Evolutionary conservation across 1,139 yeast species (phyloP).

Genomic region (Trichomonascaceae sp.): DNA sequence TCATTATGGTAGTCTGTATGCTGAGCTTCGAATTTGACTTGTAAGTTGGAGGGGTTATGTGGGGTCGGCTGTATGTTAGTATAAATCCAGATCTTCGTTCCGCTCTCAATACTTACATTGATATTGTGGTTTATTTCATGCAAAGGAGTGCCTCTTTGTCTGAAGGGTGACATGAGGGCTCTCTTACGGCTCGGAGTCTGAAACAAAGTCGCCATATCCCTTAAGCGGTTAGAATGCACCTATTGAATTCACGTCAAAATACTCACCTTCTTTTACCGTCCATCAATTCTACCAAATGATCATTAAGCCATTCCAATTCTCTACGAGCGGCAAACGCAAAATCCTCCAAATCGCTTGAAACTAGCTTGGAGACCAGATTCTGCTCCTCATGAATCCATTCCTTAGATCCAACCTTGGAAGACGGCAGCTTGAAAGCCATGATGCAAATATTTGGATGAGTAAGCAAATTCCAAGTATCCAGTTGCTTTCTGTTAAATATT

Average conservation of each 20-base stretch:
- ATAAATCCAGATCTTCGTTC: not conserved
- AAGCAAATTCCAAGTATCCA: not conserved
- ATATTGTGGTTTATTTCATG: conserved; percentile 4
- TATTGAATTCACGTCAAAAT: not conserved
- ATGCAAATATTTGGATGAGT: not conserved
- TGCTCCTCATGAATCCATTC: conserved; percentile 43
- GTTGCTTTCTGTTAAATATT: not conserved
- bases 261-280: conserved; percentile 16
- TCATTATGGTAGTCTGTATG: not conserved
- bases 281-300: conserved; percentile 29
- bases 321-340: conserved; percentile 36
- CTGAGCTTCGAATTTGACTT: conserved; percentile 1
- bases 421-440: conserved; percentile 7
- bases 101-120: not conserved
- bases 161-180: conserved; percentile 31
- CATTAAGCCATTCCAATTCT: conserved; percentile 38
- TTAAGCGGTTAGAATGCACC: conserved; percentile 4
- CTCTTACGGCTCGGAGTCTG: conserved; percentile 32
- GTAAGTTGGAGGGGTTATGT: not conserved
- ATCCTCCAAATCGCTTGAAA: conserved; percentile 34
- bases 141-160: conserved; percentile 9
- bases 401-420: conserved; percentile 34
- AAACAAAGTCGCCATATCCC: conserved; percentile 26
- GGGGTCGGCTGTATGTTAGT: conserved; percentile 3
- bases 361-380: conserved; percentile 28